These are phyloP conservation scores for Coffea eugenioides DNA, from an alignment of 257 asterid genomes.

Conservation along the genomic window DNA sequence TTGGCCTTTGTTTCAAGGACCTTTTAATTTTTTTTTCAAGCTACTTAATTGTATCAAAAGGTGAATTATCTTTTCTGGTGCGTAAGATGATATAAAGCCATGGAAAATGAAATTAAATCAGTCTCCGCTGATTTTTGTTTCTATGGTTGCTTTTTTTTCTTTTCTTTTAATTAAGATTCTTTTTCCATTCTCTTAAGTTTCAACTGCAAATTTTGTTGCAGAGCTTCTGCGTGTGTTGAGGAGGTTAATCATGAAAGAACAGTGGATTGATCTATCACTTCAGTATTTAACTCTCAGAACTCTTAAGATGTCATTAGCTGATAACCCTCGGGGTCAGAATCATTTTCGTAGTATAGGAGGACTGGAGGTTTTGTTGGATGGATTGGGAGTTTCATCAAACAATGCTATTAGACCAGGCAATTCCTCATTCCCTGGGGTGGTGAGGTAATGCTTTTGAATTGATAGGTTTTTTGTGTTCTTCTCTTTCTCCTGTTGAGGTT, in stretches of 20 bases:
- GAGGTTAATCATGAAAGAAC: constrained; percentile 92
- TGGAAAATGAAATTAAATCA: neutral
- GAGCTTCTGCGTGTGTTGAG: constrained; percentile 85
- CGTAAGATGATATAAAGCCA: neutral
- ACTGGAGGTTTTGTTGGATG: constrained; percentile 94
- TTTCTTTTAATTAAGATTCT: neutral
- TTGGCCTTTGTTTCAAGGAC: neutral
- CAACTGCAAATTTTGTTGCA: constrained; percentile 31
- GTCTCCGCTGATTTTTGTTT: neutral
- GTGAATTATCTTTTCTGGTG: neutral
- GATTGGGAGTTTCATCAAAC: constrained; percentile 71
- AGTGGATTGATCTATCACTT: constrained; percentile 72
- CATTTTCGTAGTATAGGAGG: constrained; percentile 99
- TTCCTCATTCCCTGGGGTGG: constrained; percentile 37
- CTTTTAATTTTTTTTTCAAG: neutral
- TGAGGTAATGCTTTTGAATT: constrained; percentile 41
- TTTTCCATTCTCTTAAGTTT: constrained; percentile 22
- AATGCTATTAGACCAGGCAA: constrained; percentile 48
- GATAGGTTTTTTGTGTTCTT: neutral
- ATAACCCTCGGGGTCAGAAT: constrained; percentile 96
- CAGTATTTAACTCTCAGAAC: constrained; percentile 80
- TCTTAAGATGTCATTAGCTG: constrained; percentile 78
- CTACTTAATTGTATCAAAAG: neutral
- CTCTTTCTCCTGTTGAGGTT: constrained; percentile 2
- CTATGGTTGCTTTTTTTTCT: neutral